Evolutionary conservation across 495 filamentous ascomycete species (phyloP), one percentile per base, ranked within the genome.

Genomic region (Pyrenula aspistea): DNA sequence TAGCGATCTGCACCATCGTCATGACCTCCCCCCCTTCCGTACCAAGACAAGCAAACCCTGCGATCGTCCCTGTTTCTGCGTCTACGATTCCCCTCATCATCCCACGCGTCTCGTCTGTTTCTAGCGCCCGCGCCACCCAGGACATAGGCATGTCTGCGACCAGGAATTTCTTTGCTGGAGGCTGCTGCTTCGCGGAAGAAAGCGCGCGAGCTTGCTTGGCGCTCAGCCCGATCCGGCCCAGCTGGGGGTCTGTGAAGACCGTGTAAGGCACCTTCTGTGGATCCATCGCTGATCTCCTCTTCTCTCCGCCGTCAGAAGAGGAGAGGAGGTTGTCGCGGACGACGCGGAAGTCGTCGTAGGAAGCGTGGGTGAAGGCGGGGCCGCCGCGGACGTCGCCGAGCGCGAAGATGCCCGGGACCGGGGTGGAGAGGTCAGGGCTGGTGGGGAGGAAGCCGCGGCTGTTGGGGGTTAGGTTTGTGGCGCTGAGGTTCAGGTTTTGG

Each of bases 331-430:
- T 74, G 56, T 62, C 57, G 36, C 69, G 65, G 42, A 80, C 36
- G 60, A 80, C 75, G 54, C 78, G 76, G 55, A 74, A 80, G 61
- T 79, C 76, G 61, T 81, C 76, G 65, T 78, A 80, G 0, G 73
- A 74, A 53, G 80, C 68, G 63, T 81, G 77, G 2, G 76, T 79
- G 64, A 81, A 81, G 2, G 75, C 75, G 10, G 77, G 77, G 2
- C 69, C 70, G 31, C 74, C 75, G 53, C 77, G 73, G 36, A 73
- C 71, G 56, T 81, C 77, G 53, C 78, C 77, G 2, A 81, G 56
- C 2, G 68, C 74, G 57, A 69, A 81, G 24, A 80, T 63, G 23
- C 65, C 65, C 11, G 65, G 59, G 0, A 60, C 60, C n/a, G 61
- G 62, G 0, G 75, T 79, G 51, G 68, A 58, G 2, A 79, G 71